phyloP scores from a whole-genome alignment of 805 yeast genomes.

The Candida andamanensis region DNA sequence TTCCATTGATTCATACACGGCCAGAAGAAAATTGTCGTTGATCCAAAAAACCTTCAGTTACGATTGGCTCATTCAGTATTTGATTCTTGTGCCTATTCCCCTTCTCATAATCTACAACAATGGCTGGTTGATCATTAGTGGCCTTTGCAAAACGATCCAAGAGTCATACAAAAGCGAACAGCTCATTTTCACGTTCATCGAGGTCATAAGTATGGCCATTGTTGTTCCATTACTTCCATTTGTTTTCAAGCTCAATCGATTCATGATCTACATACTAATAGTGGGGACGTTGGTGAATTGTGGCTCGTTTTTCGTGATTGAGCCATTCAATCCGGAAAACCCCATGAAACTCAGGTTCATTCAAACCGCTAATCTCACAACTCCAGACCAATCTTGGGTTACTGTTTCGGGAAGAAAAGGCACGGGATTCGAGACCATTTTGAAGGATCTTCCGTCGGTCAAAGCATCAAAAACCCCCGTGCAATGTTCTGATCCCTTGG shows the following conservation, averaged over 20 bases:
- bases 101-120: slow-evolving; percentile 49
- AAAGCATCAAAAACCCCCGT: slow-evolving; percentile 28
- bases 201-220: slow-evolving; percentile 26
- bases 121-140: slow-evolving; percentile 56
- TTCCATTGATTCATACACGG: slow-evolving; percentile 14
- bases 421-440: slow-evolving; percentile 36
- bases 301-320: slow-evolving; percentile 34
- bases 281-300: slow-evolving; percentile 8
- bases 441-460: slow-evolving; percentile 62
- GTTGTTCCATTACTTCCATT: slow-evolving; percentile 59
- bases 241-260: slow-evolving; percentile 57
- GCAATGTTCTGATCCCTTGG: slow-evolving; percentile 29
- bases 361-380: slow-evolving; percentile 51
- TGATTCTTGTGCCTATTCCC: slow-evolving; percentile 62
- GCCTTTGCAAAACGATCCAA: slow-evolving; percentile 64
- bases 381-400: slow-evolving; percentile 31
- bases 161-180: slow-evolving; percentile 50
- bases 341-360: slow-evolving; percentile 73
- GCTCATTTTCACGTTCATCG: slow-evolving; percentile 24
- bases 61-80: slow-evolving; percentile 78
- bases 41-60: slow-evolving; percentile 47
- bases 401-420: slow-evolving; percentile 49
- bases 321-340: slow-evolving; percentile 55
- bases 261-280: slow-evolving; percentile 32
- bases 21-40: slow-evolving; percentile 9